A percentile compares a stretch with the other conserved stretches of the same genome.
phyloP scores from a whole-genome alignment of 1,284 basidiomycete species.

The Ceratobasidium sp. region DNA sequence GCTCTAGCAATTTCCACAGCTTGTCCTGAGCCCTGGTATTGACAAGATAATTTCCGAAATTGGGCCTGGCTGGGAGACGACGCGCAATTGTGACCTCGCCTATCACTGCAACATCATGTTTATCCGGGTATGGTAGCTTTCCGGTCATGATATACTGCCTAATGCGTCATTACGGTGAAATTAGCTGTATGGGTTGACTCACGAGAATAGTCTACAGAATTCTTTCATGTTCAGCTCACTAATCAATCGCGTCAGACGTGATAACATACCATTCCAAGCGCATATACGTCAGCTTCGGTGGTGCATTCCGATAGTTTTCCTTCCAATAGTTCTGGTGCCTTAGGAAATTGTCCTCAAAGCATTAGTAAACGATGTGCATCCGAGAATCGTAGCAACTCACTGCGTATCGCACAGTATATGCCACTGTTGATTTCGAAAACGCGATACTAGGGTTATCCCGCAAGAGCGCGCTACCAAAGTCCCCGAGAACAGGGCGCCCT shows the following conservation, averaged over 20 bases:
- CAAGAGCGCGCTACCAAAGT: conserved; percentile 26
- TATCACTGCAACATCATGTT: neutral
- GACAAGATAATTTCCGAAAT: neutral
- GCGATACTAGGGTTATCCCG: neutral
- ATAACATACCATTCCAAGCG: too few species aligned
- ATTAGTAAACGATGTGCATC: too few species aligned
- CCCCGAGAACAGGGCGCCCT: neutral
- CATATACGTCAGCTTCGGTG: conserved; percentile 7
- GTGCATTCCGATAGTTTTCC: neutral
- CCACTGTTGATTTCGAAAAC: neutral
- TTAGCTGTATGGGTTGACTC: neutral
- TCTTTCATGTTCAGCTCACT: neutral
- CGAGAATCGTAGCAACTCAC: too few species aligned
- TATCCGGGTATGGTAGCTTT: neutral
- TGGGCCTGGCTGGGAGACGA: neutral
- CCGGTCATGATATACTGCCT: neutral
- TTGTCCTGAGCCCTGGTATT: neutral
- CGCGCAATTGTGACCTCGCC: neutral
- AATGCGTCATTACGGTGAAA: neutral
- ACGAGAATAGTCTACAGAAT: neutral
- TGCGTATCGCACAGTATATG: neutral
- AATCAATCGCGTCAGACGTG: neutral
- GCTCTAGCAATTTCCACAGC: neutral
- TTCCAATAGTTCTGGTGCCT: conserved; percentile 6
- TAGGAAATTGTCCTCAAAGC: too few species aligned